Evolutionary conservation across 306 rosid species (phyloP).

Genomic region (Trichosanthes truncata): DNA sequence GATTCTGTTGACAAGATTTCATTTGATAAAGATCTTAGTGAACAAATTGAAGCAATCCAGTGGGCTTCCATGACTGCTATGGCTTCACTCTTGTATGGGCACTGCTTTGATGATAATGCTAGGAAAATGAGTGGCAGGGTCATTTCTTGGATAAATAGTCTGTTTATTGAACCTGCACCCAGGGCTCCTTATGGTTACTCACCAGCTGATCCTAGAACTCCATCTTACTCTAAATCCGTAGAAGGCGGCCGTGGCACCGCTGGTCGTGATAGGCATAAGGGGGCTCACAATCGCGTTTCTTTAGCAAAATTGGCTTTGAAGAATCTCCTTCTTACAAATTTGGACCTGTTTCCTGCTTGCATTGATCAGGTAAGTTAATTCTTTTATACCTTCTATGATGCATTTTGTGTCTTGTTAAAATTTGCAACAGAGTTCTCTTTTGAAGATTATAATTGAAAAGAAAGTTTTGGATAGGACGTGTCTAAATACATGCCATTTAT

Average conservation of each 20-base stretch:
- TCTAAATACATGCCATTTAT: neutral
- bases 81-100: constrained; percentile 94
- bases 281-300: constrained; percentile 76
- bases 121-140: constrained; percentile 99
- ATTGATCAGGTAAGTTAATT: constrained; percentile 75
- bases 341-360: constrained; percentile 96
- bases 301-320: constrained; percentile 90
- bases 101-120: constrained; percentile 98
- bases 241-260: constrained; percentile 79
- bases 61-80: constrained; percentile 99
- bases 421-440: neutral
- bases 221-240: constrained; percentile 72
- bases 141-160: constrained; percentile 89
- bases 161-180: constrained; percentile 85
- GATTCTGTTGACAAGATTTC: constrained; percentile 95
- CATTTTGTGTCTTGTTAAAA: neutral
- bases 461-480: neutral
- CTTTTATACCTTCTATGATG: neutral
- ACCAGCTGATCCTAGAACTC: constrained; percentile 98
- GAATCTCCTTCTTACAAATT: constrained; percentile 80
- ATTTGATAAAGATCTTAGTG: constrained; percentile 92
- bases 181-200: constrained; percentile 98
- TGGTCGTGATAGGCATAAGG: constrained; percentile 91
- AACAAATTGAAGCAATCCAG: constrained; percentile 96
- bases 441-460: neutral